Conservation (phyloP, 257 asterid genomes). For the Hygrophila difformis region DNA sequence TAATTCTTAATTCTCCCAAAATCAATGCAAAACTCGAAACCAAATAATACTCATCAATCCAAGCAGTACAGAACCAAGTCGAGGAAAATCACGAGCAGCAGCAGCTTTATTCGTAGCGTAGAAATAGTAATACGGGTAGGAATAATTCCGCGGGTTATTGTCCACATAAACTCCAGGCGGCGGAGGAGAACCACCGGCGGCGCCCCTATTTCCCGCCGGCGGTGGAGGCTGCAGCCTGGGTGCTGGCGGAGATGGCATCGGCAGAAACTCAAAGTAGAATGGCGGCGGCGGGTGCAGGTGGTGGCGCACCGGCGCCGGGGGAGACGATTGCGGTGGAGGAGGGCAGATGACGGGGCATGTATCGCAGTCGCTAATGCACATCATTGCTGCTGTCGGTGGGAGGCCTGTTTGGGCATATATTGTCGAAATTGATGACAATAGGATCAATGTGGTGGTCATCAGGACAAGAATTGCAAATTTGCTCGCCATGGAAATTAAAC, state of each 20-base stretch:
- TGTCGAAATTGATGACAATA: slow-evolving; percentile 15
- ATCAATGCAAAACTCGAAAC: too few relatives aligned
- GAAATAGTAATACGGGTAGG: slow-evolving; percentile 67
- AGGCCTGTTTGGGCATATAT: slow-evolving; percentile 22
- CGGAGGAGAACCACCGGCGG: slow-evolving; percentile 20
- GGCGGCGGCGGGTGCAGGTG: slow-evolving; percentile 30
- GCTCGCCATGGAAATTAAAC: slow-evolving; percentile 1
- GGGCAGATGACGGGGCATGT: slow-evolving; percentile 76
- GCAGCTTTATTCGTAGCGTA: slow-evolving; percentile 46
- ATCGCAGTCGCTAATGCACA: slow-evolving; percentile 66
- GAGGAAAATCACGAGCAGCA: slow-evolving; percentile 13
- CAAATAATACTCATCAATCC: too few relatives aligned
- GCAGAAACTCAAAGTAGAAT: slow-evolving; percentile 30
- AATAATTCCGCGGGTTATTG: slow-evolving; percentile 37
- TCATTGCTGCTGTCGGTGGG: slow-evolving; percentile 19
- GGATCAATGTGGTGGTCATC: too few relatives aligned
- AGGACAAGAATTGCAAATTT: slow-evolving; percentile 16
- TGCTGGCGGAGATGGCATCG: slow-evolving; percentile 25
- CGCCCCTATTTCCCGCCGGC: slow-evolving; percentile 13
- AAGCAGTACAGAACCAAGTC: too few relatives aligned
- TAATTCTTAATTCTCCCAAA: too few relatives aligned
- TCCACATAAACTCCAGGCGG: slow-evolving; percentile 28
- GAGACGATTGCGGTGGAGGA: slow-evolving; percentile 39
- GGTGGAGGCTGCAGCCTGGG: slow-evolving; percentile 30
- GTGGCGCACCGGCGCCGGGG: slow-evolving; percentile 24